These are phyloP conservation scores for Incumbomyces delicatus DNA, from an alignment of 2,329 filamentous ascomycete genomes.

Conservation along the genomic window DNA sequence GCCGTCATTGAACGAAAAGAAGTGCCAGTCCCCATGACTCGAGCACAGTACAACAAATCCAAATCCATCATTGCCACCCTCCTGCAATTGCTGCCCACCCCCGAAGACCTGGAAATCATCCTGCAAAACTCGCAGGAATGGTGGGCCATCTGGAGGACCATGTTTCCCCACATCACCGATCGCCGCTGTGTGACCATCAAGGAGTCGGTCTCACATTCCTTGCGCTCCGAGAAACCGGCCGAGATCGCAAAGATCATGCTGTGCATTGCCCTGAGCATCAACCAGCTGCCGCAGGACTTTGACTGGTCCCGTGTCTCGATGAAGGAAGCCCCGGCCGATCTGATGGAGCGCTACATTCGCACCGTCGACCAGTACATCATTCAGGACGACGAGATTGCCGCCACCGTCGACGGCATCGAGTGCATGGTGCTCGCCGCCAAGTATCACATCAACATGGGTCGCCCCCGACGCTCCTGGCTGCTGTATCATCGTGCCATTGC, in stretches of 20 bases:
- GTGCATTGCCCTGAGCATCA: constrained; percentile 34
- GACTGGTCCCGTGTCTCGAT: constrained; percentile 28
- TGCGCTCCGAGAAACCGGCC: constrained; percentile 28
- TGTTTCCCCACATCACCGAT: constrained; percentile 26
- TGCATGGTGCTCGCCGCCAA: constrained; percentile 43
- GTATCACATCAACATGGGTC: constrained; percentile 46
- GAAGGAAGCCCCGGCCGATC: constrained; percentile 32
- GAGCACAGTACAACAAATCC: constrained; percentile 21
- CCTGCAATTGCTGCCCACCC: constrained; percentile 27
- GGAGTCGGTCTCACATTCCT: constrained; percentile 30
- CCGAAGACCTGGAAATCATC: constrained; percentile 26
- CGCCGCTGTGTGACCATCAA: constrained; percentile 19
- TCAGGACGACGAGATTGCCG: constrained; percentile 40
- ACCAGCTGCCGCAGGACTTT: constrained; percentile 32
- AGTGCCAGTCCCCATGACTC: constrained; percentile 20
- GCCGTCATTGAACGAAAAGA: constrained; percentile 27
- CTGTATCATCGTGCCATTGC: constrained; percentile 42
- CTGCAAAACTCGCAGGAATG: constrained; percentile 24
- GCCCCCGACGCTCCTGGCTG: constrained; percentile 47
- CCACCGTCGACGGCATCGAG: constrained; percentile 45
- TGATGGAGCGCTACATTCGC: constrained; percentile 38
- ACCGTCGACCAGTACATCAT: constrained; percentile 40
- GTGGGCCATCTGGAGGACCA: constrained; percentile 26
- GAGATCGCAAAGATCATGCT: constrained; percentile 35
- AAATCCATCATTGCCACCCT: constrained; percentile 22